A percentile compares a stretch with the other conserved stretches of the same genome.
Conservation (phyloP, 257 asterid species). For the Lantana camara region DNA sequence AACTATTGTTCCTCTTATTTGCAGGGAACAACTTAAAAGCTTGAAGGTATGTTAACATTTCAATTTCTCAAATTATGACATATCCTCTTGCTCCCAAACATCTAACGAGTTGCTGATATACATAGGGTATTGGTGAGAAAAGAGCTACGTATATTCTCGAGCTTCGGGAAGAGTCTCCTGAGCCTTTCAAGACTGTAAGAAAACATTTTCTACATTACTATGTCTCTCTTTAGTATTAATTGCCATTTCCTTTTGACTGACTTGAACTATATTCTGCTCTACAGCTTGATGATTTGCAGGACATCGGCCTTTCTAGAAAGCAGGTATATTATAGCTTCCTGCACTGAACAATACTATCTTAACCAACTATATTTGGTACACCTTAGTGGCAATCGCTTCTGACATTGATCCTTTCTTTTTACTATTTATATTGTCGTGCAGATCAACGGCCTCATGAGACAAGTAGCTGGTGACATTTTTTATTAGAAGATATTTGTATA, state of each 20-base stretch:
- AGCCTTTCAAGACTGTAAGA: slow-evolving; percentile 79
- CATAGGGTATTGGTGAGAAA: slow-evolving; percentile 88
- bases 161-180: slow-evolving; percentile 74
- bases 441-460: slow-evolving; percentile 75
- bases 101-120: slow-evolving; percentile 11
- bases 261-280: background rate
- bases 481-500: slow-evolving; percentile 20
- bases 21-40: slow-evolving; percentile 79
- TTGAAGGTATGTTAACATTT: slow-evolving; percentile 46
- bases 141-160: slow-evolving; percentile 75
- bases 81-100: background rate
- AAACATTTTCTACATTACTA: slow-evolving; percentile 4
- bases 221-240: background rate
- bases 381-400: too few relatives aligned
- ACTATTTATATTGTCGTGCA: slow-evolving; percentile 24
- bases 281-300: slow-evolving; percentile 82
- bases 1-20: slow-evolving; percentile 9
- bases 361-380: too few relatives aligned
- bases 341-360: too few relatives aligned
- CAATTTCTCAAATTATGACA: background rate
- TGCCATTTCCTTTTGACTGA: slow-evolving; percentile 10
- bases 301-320: slow-evolving; percentile 77
- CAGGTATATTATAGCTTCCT: slow-evolving; percentile 49
- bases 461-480: slow-evolving; percentile 64
- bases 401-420: background rate